Conservation (phyloP, 768 basidiomycete genomes). For the Austroboletus festivus region DNA sequence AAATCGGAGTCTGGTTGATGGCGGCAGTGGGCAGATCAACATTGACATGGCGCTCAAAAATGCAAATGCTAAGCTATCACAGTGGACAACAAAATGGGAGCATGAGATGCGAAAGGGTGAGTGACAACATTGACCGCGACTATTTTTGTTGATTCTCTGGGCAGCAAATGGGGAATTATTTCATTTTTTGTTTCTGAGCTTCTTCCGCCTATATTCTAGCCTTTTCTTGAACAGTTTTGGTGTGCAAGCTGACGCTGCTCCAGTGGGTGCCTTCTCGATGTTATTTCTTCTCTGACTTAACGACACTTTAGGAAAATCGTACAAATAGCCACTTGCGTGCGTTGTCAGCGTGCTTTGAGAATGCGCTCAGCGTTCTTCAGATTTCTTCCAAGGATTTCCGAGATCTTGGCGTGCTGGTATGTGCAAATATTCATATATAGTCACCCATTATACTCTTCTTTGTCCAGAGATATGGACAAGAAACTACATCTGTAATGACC, state of each 20-base stretch:
- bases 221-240: conserved; percentile 86
- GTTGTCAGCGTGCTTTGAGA: conserved; percentile 66
- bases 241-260: conserved; percentile 58
- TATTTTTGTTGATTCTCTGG: conserved; percentile 7
- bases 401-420: conserved; percentile 67
- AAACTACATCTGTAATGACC: conserved; percentile 81
- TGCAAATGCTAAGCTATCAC: conserved; percentile 67
- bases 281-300: neutral
- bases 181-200: conserved; percentile 69
- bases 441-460: neutral
- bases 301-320: conserved; percentile 46
- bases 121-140: conserved; percentile 6
- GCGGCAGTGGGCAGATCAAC: conserved; percentile 60
- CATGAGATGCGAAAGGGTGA: conserved; percentile 69
- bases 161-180: conserved; percentile 71
- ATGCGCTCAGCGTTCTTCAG: conserved; percentile 65
- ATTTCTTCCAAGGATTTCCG: conserved; percentile 76
- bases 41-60: conserved; percentile 68
- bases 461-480: conserved; percentile 75
- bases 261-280: conserved; percentile 40
- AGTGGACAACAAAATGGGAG: conserved; percentile 73
- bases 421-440: conserved; percentile 37
- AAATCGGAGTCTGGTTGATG: conserved; percentile 42
- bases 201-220: conserved; percentile 75
- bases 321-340: conserved; percentile 64